Conservation (phyloP, 2,329 filamentous ascomycete genomes). For the Microsporum ferrugineum region DNA sequence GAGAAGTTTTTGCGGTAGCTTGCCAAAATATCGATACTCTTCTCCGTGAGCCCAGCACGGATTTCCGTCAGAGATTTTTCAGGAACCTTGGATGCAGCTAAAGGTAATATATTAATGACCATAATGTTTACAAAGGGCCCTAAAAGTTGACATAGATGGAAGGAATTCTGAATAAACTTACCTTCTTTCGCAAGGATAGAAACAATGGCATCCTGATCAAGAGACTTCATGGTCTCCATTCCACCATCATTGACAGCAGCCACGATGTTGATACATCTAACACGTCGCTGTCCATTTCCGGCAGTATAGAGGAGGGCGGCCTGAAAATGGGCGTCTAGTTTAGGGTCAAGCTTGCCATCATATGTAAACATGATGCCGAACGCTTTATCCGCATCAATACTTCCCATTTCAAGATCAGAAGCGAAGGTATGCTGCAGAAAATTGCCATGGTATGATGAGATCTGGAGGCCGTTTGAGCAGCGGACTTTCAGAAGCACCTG, state of each 20-base stretch:
- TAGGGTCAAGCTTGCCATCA: constrained; percentile 93
- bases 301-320: constrained; percentile 90
- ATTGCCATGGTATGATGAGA: constrained; percentile 88
- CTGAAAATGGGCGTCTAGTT: constrained; percentile 95
- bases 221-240: constrained; percentile 75
- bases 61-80: constrained; percentile 73
- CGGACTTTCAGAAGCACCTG: constrained; percentile 97
- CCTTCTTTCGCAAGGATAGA: constrained; percentile 79
- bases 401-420: constrained; percentile 85
- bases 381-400: constrained; percentile 87
- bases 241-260: constrained; percentile 81
- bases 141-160: background rate
- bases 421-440: constrained; percentile 93
- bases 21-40: constrained; percentile 82
- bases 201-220: constrained; percentile 90
- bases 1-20: constrained; percentile 89
- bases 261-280: constrained; percentile 86
- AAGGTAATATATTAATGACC: constrained; percentile 4
- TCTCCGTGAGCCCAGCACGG: constrained; percentile 70
- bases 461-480: constrained; percentile 90
- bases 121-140: background rate
- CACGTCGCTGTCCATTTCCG: constrained; percentile 73
- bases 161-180: constrained; percentile 17
- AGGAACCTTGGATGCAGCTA: constrained; percentile 69
- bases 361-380: constrained; percentile 85